Evolutionary conservation across 73 alveolate genomes (phyloP).

Genomic region (Uronychia binucleata): DNA sequence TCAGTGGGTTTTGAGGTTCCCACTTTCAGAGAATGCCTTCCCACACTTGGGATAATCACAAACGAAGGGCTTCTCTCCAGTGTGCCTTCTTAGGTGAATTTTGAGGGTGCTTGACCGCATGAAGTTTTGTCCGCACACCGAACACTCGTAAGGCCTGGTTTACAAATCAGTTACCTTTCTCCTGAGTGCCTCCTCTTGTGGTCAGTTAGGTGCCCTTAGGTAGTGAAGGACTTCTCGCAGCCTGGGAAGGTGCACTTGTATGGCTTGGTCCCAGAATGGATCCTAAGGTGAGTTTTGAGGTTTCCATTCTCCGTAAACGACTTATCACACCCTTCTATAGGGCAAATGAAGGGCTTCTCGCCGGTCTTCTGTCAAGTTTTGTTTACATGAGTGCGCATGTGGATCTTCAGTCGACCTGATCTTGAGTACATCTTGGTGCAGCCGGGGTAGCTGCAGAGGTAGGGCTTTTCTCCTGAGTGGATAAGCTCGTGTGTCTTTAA

Average conservation of each 20-base stretch:
- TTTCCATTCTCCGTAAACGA: conserved; percentile 78
- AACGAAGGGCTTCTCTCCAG: conserved; percentile 74
- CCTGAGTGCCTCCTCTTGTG: conserved; percentile 66
- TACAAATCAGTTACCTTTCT: conserved; percentile 7
- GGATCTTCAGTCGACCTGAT: conserved; percentile 76
- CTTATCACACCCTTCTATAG: conserved; percentile 65
- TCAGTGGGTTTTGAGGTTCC: conserved; percentile 40
- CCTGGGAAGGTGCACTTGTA: conserved; percentile 80
- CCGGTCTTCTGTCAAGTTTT: conserved; percentile 44
- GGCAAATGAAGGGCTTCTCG: conserved; percentile 66
- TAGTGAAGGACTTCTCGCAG: conserved; percentile 64
- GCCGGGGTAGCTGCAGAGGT: conserved; percentile 56
- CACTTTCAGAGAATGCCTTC: conserved; percentile 38
- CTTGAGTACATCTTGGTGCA: conserved; percentile 74
- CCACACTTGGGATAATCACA: conserved; percentile 42
- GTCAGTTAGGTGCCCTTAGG: conserved; percentile 73
- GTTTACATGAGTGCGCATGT: conserved; percentile 70
- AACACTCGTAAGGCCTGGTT: conserved; percentile 50
- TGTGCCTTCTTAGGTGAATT: conserved; percentile 77
- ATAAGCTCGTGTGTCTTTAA: conserved; percentile 74
- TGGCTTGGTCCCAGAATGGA: conserved; percentile 87
- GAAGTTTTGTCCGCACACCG: conserved; percentile 63
- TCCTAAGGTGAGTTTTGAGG: conserved; percentile 83
- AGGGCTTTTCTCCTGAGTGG: conserved; percentile 82
- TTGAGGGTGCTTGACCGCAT: conserved; percentile 79